Evolutionary conservation across 495 filamentous ascomycete species (phyloP), one percentile per base, ranked within the genome.

Genomic region (Aspergillus campestris): DNA sequence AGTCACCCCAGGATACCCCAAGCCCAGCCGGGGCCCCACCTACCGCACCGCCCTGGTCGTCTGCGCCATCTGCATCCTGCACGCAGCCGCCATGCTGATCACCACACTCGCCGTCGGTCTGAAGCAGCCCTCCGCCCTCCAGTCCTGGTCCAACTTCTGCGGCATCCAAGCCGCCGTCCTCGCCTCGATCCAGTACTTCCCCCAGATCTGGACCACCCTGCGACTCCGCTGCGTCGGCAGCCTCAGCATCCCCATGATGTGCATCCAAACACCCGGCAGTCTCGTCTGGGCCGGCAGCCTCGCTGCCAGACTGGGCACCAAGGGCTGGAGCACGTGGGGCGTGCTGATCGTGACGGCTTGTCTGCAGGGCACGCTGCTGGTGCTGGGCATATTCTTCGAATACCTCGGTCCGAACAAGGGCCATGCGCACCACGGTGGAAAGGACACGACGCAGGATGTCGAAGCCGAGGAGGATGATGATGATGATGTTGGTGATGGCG

Each of bases 211-310:
- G 60, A 95, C 84, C 28, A 98, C 92, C 1, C 90, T 87, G 67
- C 75, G 70, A 31, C 69, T 95, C 40, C 83, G 88, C 57, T 81
- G 85, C 49, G 84, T 94, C 1, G 87, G 87, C 31, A 94, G 87
- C 57, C 63, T 98, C 46, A 94, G 88, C 57, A 90, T 98, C 45
- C 85, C 89, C 1, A 97, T 95, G 87, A 98, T 98, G 92, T 84
- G 84, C 60, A 95, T 97, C 35, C 92, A 98, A 62, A 95, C 90
- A 0, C 92, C 92, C 0, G 92, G 92, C 6, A 84, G 84, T 50
- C 82, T 94, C 54, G 67, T 97, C 14, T 97, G 90, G 73, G 88
- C 90, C 2, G 81, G 71, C 12, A 97, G 90, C 65, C 63, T 98
- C 30, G 86, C 83, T 12, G 82, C 77, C 8, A 78, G 92, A 37